Conservation (phyloP, 805 yeast genomes). For the Kodamaea leandrae region DNA sequence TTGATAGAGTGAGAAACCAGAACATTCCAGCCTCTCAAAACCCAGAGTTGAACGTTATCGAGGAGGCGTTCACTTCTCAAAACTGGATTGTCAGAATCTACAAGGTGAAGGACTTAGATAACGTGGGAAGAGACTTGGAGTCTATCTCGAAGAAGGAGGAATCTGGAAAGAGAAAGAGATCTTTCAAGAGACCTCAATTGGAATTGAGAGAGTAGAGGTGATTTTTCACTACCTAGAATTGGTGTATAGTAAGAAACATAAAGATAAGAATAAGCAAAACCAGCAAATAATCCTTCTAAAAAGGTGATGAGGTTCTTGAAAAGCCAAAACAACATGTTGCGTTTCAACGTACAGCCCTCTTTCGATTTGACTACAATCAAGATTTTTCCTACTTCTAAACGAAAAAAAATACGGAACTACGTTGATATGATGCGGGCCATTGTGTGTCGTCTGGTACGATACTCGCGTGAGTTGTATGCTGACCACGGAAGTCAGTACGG, state of each 20-base stretch:
- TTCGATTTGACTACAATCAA: too few relatives aligned
- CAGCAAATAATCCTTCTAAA: too few relatives aligned
- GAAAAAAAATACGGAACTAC: too few relatives aligned
- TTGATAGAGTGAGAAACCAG: constrained; percentile 89
- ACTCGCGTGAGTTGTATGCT: constrained; percentile 2
- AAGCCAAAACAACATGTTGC: too few relatives aligned
- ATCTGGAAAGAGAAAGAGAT: constrained; percentile 40
- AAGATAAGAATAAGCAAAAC: too few relatives aligned
- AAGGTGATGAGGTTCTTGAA: too few relatives aligned
- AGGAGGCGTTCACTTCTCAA: constrained; percentile 92
- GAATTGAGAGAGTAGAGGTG: constrained; percentile 47
- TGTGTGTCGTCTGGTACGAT: constrained; percentile 9
- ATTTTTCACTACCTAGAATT: too few relatives aligned
- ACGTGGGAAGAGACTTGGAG: constrained; percentile 77
- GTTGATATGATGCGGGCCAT: constrained; percentile 2
- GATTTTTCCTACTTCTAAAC: too few relatives aligned
- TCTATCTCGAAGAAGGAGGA: constrained; percentile 47
- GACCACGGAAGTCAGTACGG: not conserved
- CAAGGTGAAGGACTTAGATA: constrained; percentile 85
- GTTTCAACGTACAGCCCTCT: too few relatives aligned
- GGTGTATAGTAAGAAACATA: too few relatives aligned
- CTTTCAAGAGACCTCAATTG: constrained; percentile 51
- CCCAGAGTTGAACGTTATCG: constrained; percentile 66
- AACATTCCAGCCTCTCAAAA: constrained; percentile 51
- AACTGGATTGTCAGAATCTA: constrained; percentile 96